Base-by-base conservation (phyloP, 345 rosid genomes). In the Populus simonii region DNA sequence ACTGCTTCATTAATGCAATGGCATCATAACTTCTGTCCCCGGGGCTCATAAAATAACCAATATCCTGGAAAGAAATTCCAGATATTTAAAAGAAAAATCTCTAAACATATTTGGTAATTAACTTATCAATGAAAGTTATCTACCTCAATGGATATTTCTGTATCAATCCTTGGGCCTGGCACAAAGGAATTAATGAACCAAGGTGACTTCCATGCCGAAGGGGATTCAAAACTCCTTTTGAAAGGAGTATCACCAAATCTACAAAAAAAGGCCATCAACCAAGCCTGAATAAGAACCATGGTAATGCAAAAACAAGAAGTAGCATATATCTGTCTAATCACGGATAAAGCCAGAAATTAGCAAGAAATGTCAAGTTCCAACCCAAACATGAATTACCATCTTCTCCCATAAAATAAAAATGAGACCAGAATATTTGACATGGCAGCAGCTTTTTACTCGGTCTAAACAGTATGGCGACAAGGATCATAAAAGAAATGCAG, bases 161-260 rank as follows among this genome's bases (percentile, higher is more conserved):
- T 93, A 75, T 91, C 90, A 80, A 92, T 75, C 81, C 92, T 88
- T 73, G 98, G 92, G 68, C 97, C 97, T 18, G 93, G 92, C 55
- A 90, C 77, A 76, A 96, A 88, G 67, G 97, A 86, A 84, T 92
- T 92, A 16, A 96, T 70, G 78, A 90, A 96, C 93, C 95, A 90
- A 55, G 99, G 99, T 16, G 99, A 96, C 80, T 91, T 96, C 99
- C 99, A 96, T 45, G 95, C 98, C 31, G 97, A 94, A 68, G 97
- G 99, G 55, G 99, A 96, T 78, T 96, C 98, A 13, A 94, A 82
- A 74, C 93, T 89, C 85, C 96, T 88, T 82, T 81, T 89, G 78
- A 92, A 90, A 39, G 98, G 98, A 75, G 98, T 96, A 61, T 86
- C 97, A 75, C 96, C 90, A 79, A 92, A 92, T 82, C 99, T 94